Evolutionary conservation across 768 basidiomycete species (phyloP).

Genomic region (Plicaturopsis crispa): DNA sequence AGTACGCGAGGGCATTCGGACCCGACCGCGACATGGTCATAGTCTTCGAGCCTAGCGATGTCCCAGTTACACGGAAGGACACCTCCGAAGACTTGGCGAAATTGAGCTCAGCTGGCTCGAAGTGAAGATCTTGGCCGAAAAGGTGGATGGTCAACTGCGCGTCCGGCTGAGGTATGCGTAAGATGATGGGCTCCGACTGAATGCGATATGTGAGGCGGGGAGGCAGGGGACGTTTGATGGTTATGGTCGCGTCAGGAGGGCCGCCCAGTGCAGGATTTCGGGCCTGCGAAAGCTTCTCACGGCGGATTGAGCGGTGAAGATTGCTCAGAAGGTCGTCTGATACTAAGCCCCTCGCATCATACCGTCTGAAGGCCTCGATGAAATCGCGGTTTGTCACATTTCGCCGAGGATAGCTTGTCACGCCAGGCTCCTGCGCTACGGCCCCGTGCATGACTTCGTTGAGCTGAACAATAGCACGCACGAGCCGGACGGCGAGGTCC

Average conservation of each 20-base stretch:
- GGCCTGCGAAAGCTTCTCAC: slow-evolving; percentile 68
- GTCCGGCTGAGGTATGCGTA: slow-evolving; percentile 82
- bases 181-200: slow-evolving; percentile 81
- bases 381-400: slow-evolving; percentile 74
- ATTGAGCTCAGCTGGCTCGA: slow-evolving; percentile 78
- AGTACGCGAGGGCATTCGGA: slow-evolving; percentile 74
- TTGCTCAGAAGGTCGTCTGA: slow-evolving; percentile 70
- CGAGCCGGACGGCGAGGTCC: slow-evolving; percentile 70
- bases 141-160: slow-evolving; percentile 77
- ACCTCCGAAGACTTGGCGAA: slow-evolving; percentile 76
- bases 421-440: slow-evolving; percentile 55
- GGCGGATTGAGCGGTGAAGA: slow-evolving; percentile 70
- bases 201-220: slow-evolving; percentile 77
- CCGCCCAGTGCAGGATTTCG: slow-evolving; percentile 34
- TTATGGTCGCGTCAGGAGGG: slow-evolving; percentile 47
- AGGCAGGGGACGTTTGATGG: slow-evolving; percentile 69
- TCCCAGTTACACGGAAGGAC: slow-evolving; percentile 89
- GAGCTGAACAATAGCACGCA: slow-evolving; percentile 77
- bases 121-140: slow-evolving; percentile 79
- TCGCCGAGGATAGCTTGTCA: slow-evolving; percentile 43
- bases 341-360: slow-evolving; percentile 64
- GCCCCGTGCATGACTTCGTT: slow-evolving; percentile 81
- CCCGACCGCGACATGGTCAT: slow-evolving; percentile 83
- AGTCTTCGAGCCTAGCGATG: slow-evolving; percentile 71
- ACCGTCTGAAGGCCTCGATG: slow-evolving; percentile 71